phyloP scores from a whole-genome alignment of 1,139 yeast species.

The Lodderomyces pseudojiufengensis region DNA sequence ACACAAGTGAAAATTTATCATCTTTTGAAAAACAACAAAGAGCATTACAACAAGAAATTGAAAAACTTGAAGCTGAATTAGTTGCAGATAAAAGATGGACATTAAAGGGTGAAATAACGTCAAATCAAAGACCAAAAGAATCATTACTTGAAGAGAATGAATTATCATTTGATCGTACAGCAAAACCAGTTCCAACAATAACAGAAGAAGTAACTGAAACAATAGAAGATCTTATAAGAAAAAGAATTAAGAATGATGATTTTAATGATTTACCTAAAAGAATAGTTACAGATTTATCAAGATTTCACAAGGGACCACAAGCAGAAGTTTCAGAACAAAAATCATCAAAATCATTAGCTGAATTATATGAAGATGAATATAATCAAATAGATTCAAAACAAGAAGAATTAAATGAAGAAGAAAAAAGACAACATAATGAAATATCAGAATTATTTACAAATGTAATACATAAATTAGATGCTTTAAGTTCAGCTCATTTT shows the following conservation, averaged over 20 bases:
- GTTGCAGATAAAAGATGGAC: constrained; percentile 93
- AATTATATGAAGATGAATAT: constrained; percentile 84
- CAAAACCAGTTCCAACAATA: constrained; percentile 76
- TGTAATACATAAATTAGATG: constrained; percentile 72
- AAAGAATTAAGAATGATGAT: constrained; percentile 68
- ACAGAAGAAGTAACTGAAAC: constrained; percentile 85
- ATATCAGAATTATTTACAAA: constrained; percentile 61
- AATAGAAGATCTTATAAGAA: constrained; percentile 81
- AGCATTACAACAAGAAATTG: constrained; percentile 72
- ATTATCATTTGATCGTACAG: constrained; percentile 44
- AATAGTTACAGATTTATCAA: constrained; percentile 57
- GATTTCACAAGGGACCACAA: constrained; percentile 48
- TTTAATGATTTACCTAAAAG: constrained; percentile 86
- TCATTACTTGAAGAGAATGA: constrained; percentile 54
- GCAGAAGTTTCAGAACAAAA: constrained; percentile 80
- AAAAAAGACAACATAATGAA: constrained; percentile 73
- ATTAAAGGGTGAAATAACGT: constrained; percentile 85
- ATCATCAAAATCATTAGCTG: constrained; percentile 85
- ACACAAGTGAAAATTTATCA: constrained; percentile 48
- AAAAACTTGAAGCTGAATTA: constrained; percentile 76
- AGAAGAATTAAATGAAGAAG: constrained; percentile 53
- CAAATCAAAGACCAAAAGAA: constrained; percentile 78
- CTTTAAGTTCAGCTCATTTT: constrained; percentile 88
- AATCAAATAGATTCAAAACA: constrained; percentile 43
- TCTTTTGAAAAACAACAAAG: constrained; percentile 82